Percentiles rank a stretch among this genome's conserved stretches.
phyloP scores from a whole-genome alignment of 768 basidiomycete genomes.

The Phanerochaete sordida region DNA sequence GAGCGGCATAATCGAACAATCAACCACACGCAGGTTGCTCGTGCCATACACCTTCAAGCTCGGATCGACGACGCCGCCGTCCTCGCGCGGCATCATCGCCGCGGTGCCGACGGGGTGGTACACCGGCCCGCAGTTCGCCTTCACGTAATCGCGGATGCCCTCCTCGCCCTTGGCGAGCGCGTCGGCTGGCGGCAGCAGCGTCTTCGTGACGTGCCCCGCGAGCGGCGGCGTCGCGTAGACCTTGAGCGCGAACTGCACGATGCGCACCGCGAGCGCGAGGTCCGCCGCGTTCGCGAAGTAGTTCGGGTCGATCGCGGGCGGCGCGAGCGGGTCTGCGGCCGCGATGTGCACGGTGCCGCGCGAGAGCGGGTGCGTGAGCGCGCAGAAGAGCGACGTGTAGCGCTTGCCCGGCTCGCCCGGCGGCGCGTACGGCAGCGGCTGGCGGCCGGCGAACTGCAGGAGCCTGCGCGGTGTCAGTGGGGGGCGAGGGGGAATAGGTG shows the following conservation, averaged over 20 bases:
- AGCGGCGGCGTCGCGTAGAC: neutral
- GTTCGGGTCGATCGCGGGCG: constrained; percentile 36
- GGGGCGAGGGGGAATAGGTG: neutral
- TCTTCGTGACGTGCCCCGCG: neutral
- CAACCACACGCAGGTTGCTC: neutral
- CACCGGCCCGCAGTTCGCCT: neutral
- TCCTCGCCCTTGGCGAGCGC: neutral
- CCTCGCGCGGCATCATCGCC: constrained; percentile 25
- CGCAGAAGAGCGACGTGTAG: constrained; percentile 20
- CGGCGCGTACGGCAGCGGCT: neutral
- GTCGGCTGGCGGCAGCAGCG: neutral
- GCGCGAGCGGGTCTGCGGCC: constrained; percentile 38
- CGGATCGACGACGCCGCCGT: constrained; percentile 3
- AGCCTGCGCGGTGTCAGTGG: neutral
- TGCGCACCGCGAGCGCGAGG: neutral
- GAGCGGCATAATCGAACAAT: neutral
- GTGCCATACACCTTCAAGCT: constrained; percentile 4
- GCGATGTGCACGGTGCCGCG: constrained; percentile 38
- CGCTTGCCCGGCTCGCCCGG: constrained; percentile 16
- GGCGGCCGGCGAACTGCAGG: neutral
- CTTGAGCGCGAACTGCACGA: neutral
- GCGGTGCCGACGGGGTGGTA: constrained; percentile 22
- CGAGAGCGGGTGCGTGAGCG: neutral
- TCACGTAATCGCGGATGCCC: neutral
- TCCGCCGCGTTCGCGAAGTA: neutral